These are phyloP conservation scores for Penicillium sp. DNA, from an alignment of 2,329 filamentous ascomycete genomes.

Conservation along the genomic window DNA sequence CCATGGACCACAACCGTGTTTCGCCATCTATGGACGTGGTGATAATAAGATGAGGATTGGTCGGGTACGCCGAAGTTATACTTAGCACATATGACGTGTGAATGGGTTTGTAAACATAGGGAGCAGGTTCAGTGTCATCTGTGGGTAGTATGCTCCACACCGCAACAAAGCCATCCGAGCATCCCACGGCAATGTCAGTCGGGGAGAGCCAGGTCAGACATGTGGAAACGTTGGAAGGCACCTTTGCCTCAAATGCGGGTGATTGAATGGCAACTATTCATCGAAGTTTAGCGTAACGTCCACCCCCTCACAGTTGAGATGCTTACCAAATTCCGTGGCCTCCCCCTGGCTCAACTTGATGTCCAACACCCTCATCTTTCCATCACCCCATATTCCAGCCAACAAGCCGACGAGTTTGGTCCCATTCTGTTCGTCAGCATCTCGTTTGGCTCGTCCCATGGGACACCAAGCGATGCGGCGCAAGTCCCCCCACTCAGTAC, in stretches of 20 bases:
- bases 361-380: conserved; percentile 50
- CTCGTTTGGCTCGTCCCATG: conserved; percentile 29
- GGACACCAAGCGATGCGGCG: conserved; percentile 54
- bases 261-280: conserved; percentile 38
- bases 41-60: conserved; percentile 47
- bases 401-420: conserved; percentile 46
- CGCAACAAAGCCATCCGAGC: conserved; percentile 52
- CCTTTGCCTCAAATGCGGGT: conserved; percentile 47
- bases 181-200: conserved; percentile 50
- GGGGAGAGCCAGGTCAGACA: conserved; percentile 53
- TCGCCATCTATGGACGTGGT: conserved; percentile 52
- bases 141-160: conserved; percentile 45
- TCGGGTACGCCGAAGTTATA: conserved; percentile 47
- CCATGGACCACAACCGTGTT: conserved; percentile 50
- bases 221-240: conserved; percentile 50
- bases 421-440: conserved; percentile 25
- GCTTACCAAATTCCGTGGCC: conserved; percentile 31
- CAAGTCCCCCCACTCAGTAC: conserved; percentile 52
- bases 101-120: conserved; percentile 33
- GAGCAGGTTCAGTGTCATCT: conserved; percentile 16
- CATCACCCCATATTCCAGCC: conserved; percentile 55
- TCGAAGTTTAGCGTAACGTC: background rate
- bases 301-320: too few relatives aligned
- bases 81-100: conserved; percentile 37
- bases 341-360: conserved; percentile 33